Evolutionary conservation across 345 rosid species (phyloP).

Genomic region (Citrus inodora): DNA sequence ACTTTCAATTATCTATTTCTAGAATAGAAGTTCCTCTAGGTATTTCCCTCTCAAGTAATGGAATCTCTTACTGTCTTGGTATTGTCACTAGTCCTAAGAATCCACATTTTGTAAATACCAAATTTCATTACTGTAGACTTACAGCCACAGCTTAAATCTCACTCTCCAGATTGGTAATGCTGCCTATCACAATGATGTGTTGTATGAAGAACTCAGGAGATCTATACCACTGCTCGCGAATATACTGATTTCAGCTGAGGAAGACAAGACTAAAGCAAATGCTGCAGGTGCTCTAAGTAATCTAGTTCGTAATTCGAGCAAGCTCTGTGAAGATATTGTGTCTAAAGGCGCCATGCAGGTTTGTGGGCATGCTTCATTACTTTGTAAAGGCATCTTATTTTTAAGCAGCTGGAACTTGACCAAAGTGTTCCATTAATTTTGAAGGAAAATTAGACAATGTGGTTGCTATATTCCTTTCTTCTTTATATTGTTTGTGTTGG

Average conservation of each 20-base stretch:
- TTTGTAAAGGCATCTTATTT: not conserved
- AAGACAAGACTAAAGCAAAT: constrained; percentile 96
- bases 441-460: not conserved
- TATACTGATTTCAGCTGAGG: constrained; percentile 69
- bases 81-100: not conserved
- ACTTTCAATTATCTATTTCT: not conserved
- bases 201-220: constrained; percentile 82
- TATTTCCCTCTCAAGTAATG: not conserved
- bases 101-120: not conserved
- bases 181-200: constrained; percentile 78
- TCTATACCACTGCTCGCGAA: constrained; percentile 82
- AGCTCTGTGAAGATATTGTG: constrained; percentile 85
- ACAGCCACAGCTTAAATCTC: not conserved
- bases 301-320: constrained; percentile 92
- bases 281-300: constrained; percentile 97
- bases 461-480: not conserved
- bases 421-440: not conserved
- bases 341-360: constrained; percentile 97
- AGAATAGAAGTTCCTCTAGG: not conserved
- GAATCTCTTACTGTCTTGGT: not conserved
- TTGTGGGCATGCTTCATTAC: constrained; percentile 7
- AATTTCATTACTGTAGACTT: not conserved
- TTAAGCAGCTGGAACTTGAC: not conserved
- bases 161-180: constrained; percentile 81
- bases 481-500: not conserved